Evolutionary conservation across 2,329 filamentous ascomycete species (phyloP), one percentile per base, ranked within the genome.

Genomic region (Colletotrichum sp.): DNA sequence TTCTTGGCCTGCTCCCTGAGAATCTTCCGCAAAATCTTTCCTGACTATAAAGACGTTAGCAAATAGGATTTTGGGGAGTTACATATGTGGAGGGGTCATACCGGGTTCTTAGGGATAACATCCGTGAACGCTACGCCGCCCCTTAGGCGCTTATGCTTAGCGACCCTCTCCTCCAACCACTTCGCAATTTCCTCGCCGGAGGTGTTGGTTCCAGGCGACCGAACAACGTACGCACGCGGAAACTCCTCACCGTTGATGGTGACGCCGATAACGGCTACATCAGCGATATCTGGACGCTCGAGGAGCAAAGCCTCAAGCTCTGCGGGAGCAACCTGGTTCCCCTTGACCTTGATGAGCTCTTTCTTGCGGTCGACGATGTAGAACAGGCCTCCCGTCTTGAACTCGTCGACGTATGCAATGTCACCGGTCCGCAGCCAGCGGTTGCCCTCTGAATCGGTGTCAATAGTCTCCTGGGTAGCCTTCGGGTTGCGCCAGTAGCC

Each of bases 341-440:
- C 90, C 79, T 90, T 90, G 65, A 92, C 90, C 83, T 92, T 92
- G 84, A 92, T 92, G 71, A 92, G 86, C 82, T 92, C 90, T 89
- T 96, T 85, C 69, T 92, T 92, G 52, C 95, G 90, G 83, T 96
- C 95, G 36, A 96, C 93, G 30, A 96, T 93, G 81, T 91, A 90
- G 78, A 89, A 86, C 66, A 86, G 83, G 1, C 83, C 86, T 16
- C 89, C 89, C 0, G 84, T 80, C 75, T 89, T 87, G 79, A 92
- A 91, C 34, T 88, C 88, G 68, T 92, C 88, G 77, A 95, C 89
- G 80, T 91, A 93, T 18, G 91, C 93, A 66, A 96, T 90, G 79
- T 96, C 95, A 4, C 95, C 95, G 1, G 94, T 96, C 81, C 91
- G 92, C 76, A 96, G 84, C 94, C 95, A 96, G 22, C 92, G 84